Evolutionary conservation across 768 basidiomycete species (phyloP).

Genomic region (Tulasnella sp.): DNA sequence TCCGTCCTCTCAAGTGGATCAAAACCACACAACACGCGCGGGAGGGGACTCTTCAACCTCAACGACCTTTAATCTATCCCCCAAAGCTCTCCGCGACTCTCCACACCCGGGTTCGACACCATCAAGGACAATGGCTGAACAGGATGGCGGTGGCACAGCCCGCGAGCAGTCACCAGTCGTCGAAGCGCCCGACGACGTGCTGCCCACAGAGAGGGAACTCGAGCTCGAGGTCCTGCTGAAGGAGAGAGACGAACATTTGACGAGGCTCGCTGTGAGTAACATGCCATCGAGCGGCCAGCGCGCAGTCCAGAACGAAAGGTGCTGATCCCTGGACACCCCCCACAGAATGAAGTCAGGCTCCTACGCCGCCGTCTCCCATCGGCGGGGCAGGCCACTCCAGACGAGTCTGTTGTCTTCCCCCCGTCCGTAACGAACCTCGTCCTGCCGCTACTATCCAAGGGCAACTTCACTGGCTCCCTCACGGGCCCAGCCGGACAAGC

Average conservation of each 20-base stretch:
- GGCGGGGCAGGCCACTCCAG: slow-evolving; percentile 20
- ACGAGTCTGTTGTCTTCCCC: slow-evolving; percentile 44
- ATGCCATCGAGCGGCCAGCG: neutral
- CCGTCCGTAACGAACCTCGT: slow-evolving; percentile 57
- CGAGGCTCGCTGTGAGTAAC: slow-evolving; percentile 55
- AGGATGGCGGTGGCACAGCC: neutral
- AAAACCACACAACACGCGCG: neutral
- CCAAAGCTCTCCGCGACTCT: neutral
- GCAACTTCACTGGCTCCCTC: slow-evolving; percentile 44
- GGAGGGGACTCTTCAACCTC: neutral
- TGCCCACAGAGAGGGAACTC: slow-evolving; percentile 64
- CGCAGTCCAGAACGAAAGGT: neutral
- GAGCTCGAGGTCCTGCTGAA: slow-evolving; percentile 72
- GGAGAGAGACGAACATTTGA: slow-evolving; percentile 59
- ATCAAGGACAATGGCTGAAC: neutral
- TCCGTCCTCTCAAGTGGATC: neutral
- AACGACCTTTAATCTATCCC: neutral
- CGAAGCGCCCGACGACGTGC: neutral
- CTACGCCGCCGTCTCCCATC: slow-evolving; percentile 47
- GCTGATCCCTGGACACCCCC: neutral
- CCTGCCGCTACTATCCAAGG: neutral
- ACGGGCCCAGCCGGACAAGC: slow-evolving; percentile 26
- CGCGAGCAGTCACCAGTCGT: neutral
- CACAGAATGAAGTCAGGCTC: slow-evolving; percentile 60
- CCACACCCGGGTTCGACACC: neutral